Base-by-base conservation (phyloP, 805 yeast species). In the Starmera dryadoides region DNA sequence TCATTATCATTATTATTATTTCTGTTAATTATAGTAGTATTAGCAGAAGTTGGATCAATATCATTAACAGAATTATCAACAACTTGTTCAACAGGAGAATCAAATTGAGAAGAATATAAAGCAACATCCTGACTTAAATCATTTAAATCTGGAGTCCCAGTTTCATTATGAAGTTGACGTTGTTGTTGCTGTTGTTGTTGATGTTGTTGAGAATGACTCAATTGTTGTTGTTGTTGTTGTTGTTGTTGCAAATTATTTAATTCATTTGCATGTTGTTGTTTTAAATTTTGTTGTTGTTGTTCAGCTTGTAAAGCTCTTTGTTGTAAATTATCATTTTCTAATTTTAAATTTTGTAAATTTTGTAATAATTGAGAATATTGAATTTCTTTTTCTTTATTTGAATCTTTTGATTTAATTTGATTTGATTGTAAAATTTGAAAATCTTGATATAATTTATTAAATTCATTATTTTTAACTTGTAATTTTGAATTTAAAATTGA, bases 71-170 rank as follows among this genome's bases (percentile, higher is more conserved):
- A 7, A 20, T 28, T 21, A 19, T 18, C 32, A 35, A 29, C 49
- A 45, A 39, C 51, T 14, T 30, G 14, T 16, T 23, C 21, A 16
- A 21, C 30, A 14, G 29, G 32, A 1, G 54, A 43, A 23, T 51
- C 56, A 33, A 51, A 38, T 21, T 48, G 42, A 20, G 53, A 41
- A 33, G 45, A 33, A 21, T 41, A 45, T 12, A 50, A 4, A 14
- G 60, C 55, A 35, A 44, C 46, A 29, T 48, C 53, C 4, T 25
- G 9, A 4, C 54, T 41, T 33, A 55, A 40, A 39, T 55, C 58
- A 36, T 54, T 47, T 16, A 55, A 39, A 44, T 53, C 59, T 18
- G 59, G 58, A 1, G 59, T 55, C n/a, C 58, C 59, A 39, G n/a
- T 30, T 14, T 15, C 10, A 15, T 20, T 18, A 16, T 19, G 23